Conservation (phyloP, 805 yeast species). For the Kazachstania martiniae region DNA sequence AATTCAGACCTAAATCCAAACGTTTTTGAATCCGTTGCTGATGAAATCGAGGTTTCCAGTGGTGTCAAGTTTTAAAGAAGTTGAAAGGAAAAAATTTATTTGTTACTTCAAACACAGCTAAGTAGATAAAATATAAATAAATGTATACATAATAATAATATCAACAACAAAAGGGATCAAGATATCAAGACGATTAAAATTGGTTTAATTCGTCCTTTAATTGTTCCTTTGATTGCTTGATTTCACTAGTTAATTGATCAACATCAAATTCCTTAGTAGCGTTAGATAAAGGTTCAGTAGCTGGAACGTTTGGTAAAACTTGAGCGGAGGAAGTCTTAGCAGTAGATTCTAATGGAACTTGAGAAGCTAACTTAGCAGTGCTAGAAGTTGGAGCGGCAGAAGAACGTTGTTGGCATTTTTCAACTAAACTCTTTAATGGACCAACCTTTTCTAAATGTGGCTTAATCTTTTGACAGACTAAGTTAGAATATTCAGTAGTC, state of each 20-base stretch:
- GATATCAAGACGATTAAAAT: too few species aligned
- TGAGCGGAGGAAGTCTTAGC: constrained; percentile 27
- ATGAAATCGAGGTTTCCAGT: constrained; percentile 59
- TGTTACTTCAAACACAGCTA: neutral
- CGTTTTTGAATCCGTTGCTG: constrained; percentile 51
- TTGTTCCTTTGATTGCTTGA: constrained; percentile 18
- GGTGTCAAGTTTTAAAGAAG: constrained; percentile 33
- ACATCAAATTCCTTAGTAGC: constrained; percentile 14
- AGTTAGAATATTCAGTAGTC: constrained; percentile 32
- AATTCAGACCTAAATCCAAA: constrained; percentile 57
- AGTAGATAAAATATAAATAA: too few species aligned
- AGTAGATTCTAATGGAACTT: constrained; percentile 19
- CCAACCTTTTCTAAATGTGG: constrained; percentile 55
- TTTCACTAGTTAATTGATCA: constrained; percentile 12
- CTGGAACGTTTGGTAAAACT: constrained; percentile 31
- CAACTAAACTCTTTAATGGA: constrained; percentile 53
- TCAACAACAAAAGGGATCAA: neutral
- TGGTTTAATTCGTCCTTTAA: constrained; percentile 26
- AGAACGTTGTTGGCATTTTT: too few species aligned
- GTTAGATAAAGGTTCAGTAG: constrained; percentile 17
- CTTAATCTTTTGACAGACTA: constrained; percentile 44
- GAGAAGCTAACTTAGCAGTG: constrained; percentile 18
- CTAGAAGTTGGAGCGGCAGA: constrained; percentile 32
- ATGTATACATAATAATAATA: neutral
- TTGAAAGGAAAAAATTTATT: neutral